Percentiles rank a stretch among this genome's conserved stretches.
phyloP scores from a whole-genome alignment of 768 basidiomycete genomes.

The Leccinum incarnatum region DNA sequence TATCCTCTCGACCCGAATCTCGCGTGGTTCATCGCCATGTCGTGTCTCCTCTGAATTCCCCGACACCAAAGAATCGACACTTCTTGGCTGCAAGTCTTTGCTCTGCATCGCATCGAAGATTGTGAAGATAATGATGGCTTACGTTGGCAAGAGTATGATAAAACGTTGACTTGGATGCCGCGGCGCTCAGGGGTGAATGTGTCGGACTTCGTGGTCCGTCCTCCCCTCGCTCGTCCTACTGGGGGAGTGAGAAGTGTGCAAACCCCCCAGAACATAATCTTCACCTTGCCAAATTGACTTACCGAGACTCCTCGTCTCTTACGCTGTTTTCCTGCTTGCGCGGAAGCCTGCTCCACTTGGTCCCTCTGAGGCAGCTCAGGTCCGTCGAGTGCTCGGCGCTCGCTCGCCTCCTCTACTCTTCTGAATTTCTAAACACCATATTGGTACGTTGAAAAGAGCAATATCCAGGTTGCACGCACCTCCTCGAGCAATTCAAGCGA shows the following conservation, averaged over 20 bases:
- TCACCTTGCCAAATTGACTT: slow-evolving; percentile 59
- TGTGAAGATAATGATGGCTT: slow-evolving; percentile 12
- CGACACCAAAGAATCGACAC: slow-evolving; percentile 44
- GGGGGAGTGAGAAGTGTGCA: slow-evolving; percentile 1
- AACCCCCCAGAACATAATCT: slow-evolving; percentile 8
- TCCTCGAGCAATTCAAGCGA: slow-evolving; percentile 31
- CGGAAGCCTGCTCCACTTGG: slow-evolving; percentile 18
- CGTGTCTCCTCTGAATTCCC: slow-evolving; percentile 31
- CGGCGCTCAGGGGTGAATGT: slow-evolving; percentile 37
- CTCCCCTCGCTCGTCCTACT: slow-evolving; percentile 24
- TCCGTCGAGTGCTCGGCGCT: slow-evolving; percentile 44
- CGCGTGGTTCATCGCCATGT: slow-evolving; percentile 44
- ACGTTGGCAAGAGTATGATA: slow-evolving; percentile 47
- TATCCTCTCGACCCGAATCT: slow-evolving; percentile 49
- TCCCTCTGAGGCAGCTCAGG: slow-evolving; percentile 12
- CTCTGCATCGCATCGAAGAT: slow-evolving; percentile 10
- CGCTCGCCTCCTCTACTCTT: slow-evolving; percentile 55
- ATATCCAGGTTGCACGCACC: slow-evolving; percentile 13
- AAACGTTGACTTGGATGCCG: slow-evolving; percentile 46
- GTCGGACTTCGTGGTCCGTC: slow-evolving; percentile 17
- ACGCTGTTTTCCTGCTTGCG: slow-evolving; percentile 29
- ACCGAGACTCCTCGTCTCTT: slow-evolving; percentile 55
- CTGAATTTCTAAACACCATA: slow-evolving; percentile 47
- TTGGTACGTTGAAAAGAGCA: background rate
- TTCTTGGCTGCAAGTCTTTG: slow-evolving; percentile 38